phyloP scores from a whole-genome alignment of 352 stramenopile genomes.

The Phytophthora meadii region DNA sequence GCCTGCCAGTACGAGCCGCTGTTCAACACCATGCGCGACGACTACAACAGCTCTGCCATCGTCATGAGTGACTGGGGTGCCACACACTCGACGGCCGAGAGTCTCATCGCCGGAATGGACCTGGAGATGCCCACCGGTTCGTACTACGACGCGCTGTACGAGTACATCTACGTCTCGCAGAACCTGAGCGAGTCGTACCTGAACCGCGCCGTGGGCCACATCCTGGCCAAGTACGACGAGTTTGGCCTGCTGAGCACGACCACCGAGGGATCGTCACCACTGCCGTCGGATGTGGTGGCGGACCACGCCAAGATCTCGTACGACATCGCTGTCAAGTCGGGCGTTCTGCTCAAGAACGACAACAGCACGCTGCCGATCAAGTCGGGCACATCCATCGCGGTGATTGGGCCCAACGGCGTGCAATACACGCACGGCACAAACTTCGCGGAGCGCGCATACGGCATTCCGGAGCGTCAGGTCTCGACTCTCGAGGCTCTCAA shows the following conservation, averaged over 20 bases:
- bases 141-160: conserved; percentile 43
- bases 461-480: conserved; percentile 34
- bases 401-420: conserved; percentile 44
- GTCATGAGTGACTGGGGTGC: conserved; percentile 42
- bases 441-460: conserved; percentile 41
- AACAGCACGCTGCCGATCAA: conserved; percentile 33
- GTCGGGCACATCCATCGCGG: conserved; percentile 27
- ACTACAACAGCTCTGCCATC: conserved; percentile 43
- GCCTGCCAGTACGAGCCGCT: conserved; percentile 40
- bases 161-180: conserved; percentile 44
- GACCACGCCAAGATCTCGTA: conserved; percentile 36
- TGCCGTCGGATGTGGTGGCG: conserved; percentile 32
- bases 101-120: conserved; percentile 40
- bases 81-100: conserved; percentile 39
- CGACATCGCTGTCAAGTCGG: conserved; percentile 45
- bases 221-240: conserved; percentile 44
- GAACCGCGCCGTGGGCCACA: conserved; percentile 37
- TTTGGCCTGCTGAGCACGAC: conserved; percentile 36
- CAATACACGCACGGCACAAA: conserved; percentile 45
- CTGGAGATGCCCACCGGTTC: conserved; percentile 40
- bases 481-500: conserved; percentile 35
- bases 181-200: conserved; percentile 46
- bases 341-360: conserved; percentile 40
- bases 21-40: conserved; percentile 39
- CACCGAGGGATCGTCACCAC: conserved; percentile 28